Percentiles rank a stretch among this genome's conserved stretches.
Conservation (phyloP, 768 basidiomycete genomes). For the Tricholoma sp. region DNA sequence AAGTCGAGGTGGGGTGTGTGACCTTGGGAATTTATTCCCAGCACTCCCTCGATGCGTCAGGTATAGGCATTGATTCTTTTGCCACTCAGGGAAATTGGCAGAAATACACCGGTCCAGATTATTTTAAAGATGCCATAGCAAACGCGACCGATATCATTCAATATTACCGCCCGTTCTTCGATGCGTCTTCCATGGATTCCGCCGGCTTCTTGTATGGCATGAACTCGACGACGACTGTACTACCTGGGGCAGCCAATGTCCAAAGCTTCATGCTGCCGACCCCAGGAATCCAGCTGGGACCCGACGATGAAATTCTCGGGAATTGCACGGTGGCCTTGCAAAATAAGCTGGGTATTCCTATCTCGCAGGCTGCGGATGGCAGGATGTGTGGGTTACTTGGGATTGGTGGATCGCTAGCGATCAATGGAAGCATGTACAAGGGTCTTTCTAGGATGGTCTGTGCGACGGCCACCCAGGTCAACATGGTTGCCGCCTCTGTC, state of each 20-base stretch:
- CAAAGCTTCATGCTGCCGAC: conserved; percentile 1
- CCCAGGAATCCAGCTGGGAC: not conserved
- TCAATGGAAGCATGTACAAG: not conserved
- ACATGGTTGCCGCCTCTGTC: conserved; percentile 14
- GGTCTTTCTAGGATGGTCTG: conserved; percentile 13
- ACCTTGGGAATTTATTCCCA: conserved; percentile 8
- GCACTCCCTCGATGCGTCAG: not conserved
- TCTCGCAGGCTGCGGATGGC: not conserved
- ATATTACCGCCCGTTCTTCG: conserved; percentile 14
- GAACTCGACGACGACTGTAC: conserved; percentile 3
- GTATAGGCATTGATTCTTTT: not conserved
- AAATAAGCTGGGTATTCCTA: conserved; percentile 4
- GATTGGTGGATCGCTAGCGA: conserved; percentile 8
- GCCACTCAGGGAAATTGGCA: conserved; percentile 12
- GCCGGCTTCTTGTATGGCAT: conserved; percentile 7
- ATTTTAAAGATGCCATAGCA: conserved; percentile 12
- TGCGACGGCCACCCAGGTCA: conserved; percentile 15
- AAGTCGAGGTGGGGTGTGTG: conserved; percentile 19
- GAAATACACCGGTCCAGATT: conserved; percentile 17
- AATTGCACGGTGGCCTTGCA: conserved; percentile 10
- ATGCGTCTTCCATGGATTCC: conserved; percentile 11
- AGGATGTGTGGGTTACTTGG: conserved; percentile 10
- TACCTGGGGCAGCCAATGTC: conserved; percentile 8
- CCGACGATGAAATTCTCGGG: conserved; percentile 5
- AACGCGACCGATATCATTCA: conserved; percentile 17